Evolutionary conservation across 805 yeast species (phyloP), one percentile per base, ranked within the genome.

Genomic region (Clavispora asparagi): DNA sequence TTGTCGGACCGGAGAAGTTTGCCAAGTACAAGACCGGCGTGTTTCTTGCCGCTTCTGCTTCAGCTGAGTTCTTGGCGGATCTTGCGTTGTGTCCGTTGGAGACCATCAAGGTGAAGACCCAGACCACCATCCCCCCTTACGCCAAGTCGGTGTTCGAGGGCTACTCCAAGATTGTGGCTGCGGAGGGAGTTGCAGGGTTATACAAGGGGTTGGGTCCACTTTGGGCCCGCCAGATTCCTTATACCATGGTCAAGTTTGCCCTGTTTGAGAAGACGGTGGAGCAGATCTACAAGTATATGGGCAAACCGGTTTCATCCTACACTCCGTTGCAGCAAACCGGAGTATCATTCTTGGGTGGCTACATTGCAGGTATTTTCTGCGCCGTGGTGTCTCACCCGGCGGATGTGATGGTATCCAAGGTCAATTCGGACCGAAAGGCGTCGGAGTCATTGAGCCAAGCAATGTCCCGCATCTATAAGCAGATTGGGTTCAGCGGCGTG

Each of bases 171-270:
- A 78, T 86, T 53, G 73, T 78, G 32, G 82, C 85, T 5, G 60
- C 68, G 14, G 94, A 84, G 62, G 95, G 96, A 12, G 51, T 85
- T 44, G 81, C 72, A 19, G 87, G 89, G 1, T 74, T 92, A 43
- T 92, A 91, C 73, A 85, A 87, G 61, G 98, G 98, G 44, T 70
- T 92, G 44, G 84, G 82, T 9, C 98, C 99, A 12, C 75, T 92
- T 54, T 94, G 98, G 98, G 80, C 83, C 48, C 85, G 98, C 73
- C 99, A 92, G 70, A 86, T 92, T 58, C 99, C 98, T n/a, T 92
- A 92, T 74, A 92, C 98, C 26, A 91, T 92, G 97, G 95, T 87
- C 51, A 92, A 94, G 71, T 94, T 92, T 67, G 92, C 97, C 8
- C 79, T 95, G 25, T 92, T 94, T 71, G 99, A 92, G 73, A 86